phyloP scores from a whole-genome alignment of 176 grass and related monocot species.

The Lolium rigidum region DNA sequence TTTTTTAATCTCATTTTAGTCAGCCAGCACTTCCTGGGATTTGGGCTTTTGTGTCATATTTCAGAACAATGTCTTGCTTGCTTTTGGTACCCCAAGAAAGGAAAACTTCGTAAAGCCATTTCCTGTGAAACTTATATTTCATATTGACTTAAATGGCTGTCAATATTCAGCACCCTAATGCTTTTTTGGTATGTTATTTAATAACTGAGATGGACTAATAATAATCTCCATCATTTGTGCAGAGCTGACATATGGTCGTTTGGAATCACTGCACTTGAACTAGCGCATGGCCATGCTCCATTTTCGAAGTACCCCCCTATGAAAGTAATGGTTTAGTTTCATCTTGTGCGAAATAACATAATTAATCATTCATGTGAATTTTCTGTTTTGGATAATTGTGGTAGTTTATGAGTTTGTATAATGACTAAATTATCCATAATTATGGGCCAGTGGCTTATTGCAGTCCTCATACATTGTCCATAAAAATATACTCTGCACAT shows the following conservation, averaged over 20 bases:
- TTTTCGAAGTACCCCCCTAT: conserved; percentile 99
- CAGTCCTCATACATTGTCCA: neutral
- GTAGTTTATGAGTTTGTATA: conserved; percentile 2
- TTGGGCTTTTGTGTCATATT: neutral
- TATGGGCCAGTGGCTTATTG: neutral
- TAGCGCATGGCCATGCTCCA: conserved; percentile 97
- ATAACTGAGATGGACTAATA: conserved; percentile 21
- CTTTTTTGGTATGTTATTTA: conserved; percentile 4
- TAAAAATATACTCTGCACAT: neutral
- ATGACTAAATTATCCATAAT: conserved; percentile 20
- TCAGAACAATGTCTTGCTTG: conserved; percentile 29
- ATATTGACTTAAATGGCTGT: conserved; percentile 2
- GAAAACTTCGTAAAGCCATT: neutral
- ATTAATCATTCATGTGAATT: conserved; percentile 16
- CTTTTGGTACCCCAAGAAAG: conserved; percentile 7
- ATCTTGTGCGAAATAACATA: neutral
- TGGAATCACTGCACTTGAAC: conserved; percentile 98
- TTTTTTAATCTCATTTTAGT: conserved; percentile 6
- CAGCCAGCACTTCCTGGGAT: neutral
- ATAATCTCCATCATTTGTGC: conserved; percentile 43
- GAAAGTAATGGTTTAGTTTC: conserved; percentile 66
- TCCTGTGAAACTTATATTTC: neutral
- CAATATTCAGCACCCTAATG: neutral
- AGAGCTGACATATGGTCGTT: conserved; percentile 99
- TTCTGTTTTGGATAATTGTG: neutral